Conservation (phyloP, 257 asterid species). For the Petrea volubilis region DNA sequence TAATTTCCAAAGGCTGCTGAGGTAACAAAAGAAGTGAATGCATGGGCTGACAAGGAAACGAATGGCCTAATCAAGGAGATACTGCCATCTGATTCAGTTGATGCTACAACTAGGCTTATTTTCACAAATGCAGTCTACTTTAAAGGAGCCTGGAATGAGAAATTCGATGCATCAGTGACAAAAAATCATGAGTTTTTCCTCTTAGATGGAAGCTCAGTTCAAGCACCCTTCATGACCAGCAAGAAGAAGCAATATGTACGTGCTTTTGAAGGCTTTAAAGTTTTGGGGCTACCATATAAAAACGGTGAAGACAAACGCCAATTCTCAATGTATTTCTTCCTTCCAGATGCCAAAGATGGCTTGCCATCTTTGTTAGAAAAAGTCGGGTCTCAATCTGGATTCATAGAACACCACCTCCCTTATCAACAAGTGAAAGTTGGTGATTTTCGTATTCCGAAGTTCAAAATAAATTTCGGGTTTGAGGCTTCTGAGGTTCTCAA, state of each 20-base stretch:
- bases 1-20: conserved; percentile 35
- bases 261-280: conserved; percentile 48
- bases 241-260: conserved; percentile 37
- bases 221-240: conserved; percentile 60
- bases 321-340: conserved; percentile 49
- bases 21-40: conserved; percentile 41
- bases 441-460: conserved; percentile 43
- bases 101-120: conserved; percentile 47
- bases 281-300: conserved; percentile 40
- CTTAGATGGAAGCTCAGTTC: conserved; percentile 32
- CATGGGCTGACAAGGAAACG: conserved; percentile 57
- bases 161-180: conserved; percentile 46
- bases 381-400: conserved; percentile 29
- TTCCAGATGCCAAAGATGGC: conserved; percentile 47
- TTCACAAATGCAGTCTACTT: conserved; percentile 53
- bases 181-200: conserved; percentile 45
- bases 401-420: conserved; percentile 43
- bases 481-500: conserved; percentile 45
- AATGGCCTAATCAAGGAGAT: conserved; percentile 49
- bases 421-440: conserved; percentile 27
- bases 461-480: conserved; percentile 38
- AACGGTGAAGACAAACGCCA: conserved; percentile 49
- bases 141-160: conserved; percentile 58
- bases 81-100: conserved; percentile 45
- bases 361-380: conserved; percentile 39